Evolutionary conservation across 75 land plant species (phyloP), one percentile per base, ranked within the genome.

Genomic region (Ceratopteris richardii): DNA sequence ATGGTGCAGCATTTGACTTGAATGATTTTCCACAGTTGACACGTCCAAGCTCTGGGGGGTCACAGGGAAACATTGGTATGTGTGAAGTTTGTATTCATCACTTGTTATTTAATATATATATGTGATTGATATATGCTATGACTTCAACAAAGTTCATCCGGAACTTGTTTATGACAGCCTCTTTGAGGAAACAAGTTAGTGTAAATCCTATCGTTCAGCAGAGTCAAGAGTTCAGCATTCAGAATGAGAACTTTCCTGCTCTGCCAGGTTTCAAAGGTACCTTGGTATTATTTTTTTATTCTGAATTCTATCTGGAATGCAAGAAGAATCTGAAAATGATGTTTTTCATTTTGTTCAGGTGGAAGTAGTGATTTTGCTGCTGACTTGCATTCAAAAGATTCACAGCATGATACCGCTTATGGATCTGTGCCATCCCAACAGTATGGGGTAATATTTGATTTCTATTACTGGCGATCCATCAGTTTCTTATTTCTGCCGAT

Each of bases 161-260:
- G 60, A 41, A 57, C 13, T 63, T 52, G 14, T 61, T 11, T 52
- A 42, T 44, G 60, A 60, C 74, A 94, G 98, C 77, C 70, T 66
- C 85, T 37, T 48, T 88, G 61, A 60, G 85, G 61, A 94, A 88
- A 66, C 98, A 94, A 67, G 87, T 91, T 68, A 79, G 82, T 51
- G 85, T 84, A 44, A 85, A 82, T 73, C 75, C 98, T 42, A 78
- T 94, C 54, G 95, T 80, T 40, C 95, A 94, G 55, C 98, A 94
- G 63, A 94, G 75, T 62, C 98, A 94, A 65, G 98, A 85, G 62
- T 94, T 94, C 57, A 94, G 96, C 64, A 94, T 94, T 51, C 95
- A 88, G 69, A 94, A 88, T 77, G 98, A 94, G 64, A 95, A 94
- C 57, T 94, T 94, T 63, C 98, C 98, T 9, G 98, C 95, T 31